phyloP scores from a whole-genome alignment of 495 filamentous ascomycete species.

The Staphylotrichum longicolle region DNA sequence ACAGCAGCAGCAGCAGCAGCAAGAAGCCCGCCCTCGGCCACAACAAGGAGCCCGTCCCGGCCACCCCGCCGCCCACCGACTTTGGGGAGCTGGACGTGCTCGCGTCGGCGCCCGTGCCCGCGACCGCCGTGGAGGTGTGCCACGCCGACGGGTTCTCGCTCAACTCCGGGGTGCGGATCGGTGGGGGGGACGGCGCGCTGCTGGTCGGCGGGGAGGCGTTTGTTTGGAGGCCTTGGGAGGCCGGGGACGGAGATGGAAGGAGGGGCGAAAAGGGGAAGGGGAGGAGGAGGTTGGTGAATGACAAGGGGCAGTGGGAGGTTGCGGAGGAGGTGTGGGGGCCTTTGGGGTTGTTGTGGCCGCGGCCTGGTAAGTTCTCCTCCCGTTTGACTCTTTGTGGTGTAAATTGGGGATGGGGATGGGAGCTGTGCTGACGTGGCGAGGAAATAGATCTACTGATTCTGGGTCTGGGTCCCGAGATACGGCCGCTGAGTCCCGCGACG shows the following conservation, averaged over 20 bases:
- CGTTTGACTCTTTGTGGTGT: conserved; percentile 6
- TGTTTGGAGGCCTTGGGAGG: conserved; percentile 74
- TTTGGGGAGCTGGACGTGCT: conserved; percentile 75
- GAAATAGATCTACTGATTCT: conserved; percentile 89
- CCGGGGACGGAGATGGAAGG: not conserved
- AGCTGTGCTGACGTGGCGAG: not conserved
- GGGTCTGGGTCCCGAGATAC: conserved; percentile 71
- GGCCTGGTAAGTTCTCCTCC: conserved; percentile 66
- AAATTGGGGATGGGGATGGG: not conserved
- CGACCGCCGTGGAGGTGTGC: conserved; percentile 80
- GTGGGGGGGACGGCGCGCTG: conserved; percentile 64
- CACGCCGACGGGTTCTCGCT: conserved; percentile 75
- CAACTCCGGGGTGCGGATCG: conserved; percentile 69
- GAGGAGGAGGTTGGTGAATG: conserved; percentile 57
- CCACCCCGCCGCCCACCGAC: conserved; percentile 57
- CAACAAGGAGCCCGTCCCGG: conserved; percentile 27
- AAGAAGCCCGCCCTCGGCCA: conserved; percentile 14
- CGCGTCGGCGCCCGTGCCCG: conserved; percentile 67
- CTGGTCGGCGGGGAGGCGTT: conserved; percentile 86
- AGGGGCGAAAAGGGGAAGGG: conserved; percentile 42
- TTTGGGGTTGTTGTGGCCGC: conserved; percentile 78
- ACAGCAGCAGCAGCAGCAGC: not conserved
- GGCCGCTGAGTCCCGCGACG: conserved; percentile 73
- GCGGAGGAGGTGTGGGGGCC: conserved; percentile 69
- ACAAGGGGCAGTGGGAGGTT: conserved; percentile 78